A percentile compares a stretch with the other conserved stretches of the same genome.
These are phyloP conservation scores for Podosphaera xanthii DNA, from an alignment of 2,329 filamentous ascomycete species.

Conservation along the genomic window DNA sequence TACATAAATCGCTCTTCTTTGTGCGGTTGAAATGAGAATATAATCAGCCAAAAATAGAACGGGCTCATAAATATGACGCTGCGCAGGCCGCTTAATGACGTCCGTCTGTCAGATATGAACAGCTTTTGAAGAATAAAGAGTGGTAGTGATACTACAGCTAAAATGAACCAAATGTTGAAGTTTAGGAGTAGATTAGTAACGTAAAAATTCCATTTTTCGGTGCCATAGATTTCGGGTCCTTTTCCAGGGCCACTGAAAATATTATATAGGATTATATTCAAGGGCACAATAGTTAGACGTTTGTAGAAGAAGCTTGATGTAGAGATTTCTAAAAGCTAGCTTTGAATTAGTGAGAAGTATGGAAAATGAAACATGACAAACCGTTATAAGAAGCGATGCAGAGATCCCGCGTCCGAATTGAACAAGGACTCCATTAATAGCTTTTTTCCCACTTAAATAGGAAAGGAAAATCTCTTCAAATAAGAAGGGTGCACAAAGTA, in stretches of 20 bases:
- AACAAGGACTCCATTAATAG: constrained; percentile 33
- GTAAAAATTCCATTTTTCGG: constrained; percentile 94
- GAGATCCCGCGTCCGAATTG: constrained; percentile 45
- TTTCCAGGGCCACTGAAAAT: constrained; percentile 57
- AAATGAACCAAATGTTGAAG: constrained; percentile 82
- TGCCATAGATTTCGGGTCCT: constrained; percentile 83
- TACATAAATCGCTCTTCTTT: constrained; percentile 99
- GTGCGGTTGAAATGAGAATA: constrained; percentile 82
- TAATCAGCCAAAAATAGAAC: constrained; percentile 83
- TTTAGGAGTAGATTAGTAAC: constrained; percentile 76
- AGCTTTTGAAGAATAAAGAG: constrained; percentile 53
- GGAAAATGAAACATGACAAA: constrained; percentile 5
- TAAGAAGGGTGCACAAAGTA: constrained; percentile 59
- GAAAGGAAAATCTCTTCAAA: constrained; percentile 48
- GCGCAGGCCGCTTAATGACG: constrained; percentile 45
- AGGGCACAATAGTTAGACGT: constrained; percentile 52
- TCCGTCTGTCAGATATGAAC: constrained; percentile 34
- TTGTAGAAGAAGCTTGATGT: constrained; percentile 74
- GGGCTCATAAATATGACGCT: constrained; percentile 59
- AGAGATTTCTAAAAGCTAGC: constrained; percentile 41
- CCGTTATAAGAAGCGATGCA: constrained; percentile 13
- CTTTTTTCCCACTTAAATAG: constrained; percentile 29
- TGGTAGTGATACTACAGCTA: constrained; percentile 54
- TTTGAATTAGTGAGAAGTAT: not conserved
- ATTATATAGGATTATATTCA: constrained; percentile 93